Evolutionary conservation across 352 stramenopile species (phyloP).

Genomic region (Globisporangium parvum): DNA sequence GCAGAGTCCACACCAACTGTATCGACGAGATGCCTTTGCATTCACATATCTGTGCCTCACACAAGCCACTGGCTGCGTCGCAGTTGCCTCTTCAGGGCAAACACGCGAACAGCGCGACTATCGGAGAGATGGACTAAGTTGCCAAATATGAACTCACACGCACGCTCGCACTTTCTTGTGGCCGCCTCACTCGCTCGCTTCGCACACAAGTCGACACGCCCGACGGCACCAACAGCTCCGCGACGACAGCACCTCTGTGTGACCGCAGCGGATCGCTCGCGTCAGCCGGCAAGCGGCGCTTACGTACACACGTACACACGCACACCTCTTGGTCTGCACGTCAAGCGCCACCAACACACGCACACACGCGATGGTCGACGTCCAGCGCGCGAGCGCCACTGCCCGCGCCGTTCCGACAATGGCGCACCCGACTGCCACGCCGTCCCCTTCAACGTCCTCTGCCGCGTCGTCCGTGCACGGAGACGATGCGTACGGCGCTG

Average conservation of each 20-base stretch:
- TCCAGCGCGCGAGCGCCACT: constrained; percentile 14
- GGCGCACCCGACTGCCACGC: background rate
- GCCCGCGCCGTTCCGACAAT: background rate
- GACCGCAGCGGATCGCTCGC: background rate
- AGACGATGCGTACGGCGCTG: constrained; percentile 4
- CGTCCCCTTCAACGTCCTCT: constrained; percentile 12
- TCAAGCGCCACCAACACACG: background rate
- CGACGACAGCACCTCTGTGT: too few relatives aligned
- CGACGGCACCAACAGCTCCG: background rate
- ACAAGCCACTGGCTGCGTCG: constrained; percentile 3
- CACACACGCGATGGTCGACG: constrained; percentile 21
- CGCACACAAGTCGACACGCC: background rate
- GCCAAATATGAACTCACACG: too few relatives aligned
- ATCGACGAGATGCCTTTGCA: background rate
- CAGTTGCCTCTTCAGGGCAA: too few relatives aligned
- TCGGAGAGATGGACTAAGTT: too few relatives aligned
- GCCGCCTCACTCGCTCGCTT: background rate
- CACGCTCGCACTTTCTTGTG: constrained; percentile 3
- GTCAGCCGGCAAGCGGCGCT: background rate
- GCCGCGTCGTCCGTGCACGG: constrained; percentile 4
- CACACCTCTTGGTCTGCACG: background rate
- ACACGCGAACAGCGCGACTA: too few relatives aligned
- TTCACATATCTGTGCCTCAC: background rate
- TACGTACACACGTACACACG: background rate
- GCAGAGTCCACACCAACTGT: too few relatives aligned